Evolutionary conservation across 176 grass and related monocot genomes (phyloP).

Genomic region (Tuctoria greenei): DNA sequence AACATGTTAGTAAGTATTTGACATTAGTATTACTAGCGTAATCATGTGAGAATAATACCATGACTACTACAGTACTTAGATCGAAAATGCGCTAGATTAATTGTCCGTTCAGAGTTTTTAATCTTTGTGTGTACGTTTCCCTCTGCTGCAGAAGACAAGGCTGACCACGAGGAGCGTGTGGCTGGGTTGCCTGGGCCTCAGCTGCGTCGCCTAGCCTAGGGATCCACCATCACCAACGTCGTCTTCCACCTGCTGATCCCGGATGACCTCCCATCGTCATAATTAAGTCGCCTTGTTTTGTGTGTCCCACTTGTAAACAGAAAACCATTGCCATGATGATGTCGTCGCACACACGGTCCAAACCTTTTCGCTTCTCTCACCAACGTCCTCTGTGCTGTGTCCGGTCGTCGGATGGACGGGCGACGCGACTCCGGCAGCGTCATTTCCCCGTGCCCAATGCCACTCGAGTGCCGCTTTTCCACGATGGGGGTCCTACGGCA

Average conservation of each 20-base stretch:
- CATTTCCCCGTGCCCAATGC: constrained; percentile 43
- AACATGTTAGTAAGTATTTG: no score
- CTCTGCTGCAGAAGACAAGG: constrained; percentile 33
- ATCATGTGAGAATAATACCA: no score
- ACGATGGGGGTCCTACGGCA: no score
- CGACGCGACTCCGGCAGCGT: constrained; percentile 23
- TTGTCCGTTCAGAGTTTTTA: no score
- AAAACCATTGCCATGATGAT: constrained; percentile 38
- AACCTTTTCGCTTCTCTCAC: background rate
- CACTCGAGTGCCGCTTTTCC: constrained; percentile 33
- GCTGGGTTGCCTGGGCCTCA: constrained; percentile 31
- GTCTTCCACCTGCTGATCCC: background rate
- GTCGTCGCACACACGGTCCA: background rate
- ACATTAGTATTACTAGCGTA: no score
- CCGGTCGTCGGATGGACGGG: background rate
- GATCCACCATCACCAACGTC: constrained; percentile 28
- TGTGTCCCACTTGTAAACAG: constrained; percentile 20
- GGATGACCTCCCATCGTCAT: constrained; percentile 5
- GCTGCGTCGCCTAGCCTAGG: constrained; percentile 44
- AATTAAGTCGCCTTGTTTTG: constrained; percentile 11
- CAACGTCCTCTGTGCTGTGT: background rate
- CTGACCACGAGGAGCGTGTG: constrained; percentile 21
- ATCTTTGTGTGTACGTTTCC: background rate
- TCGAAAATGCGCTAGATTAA: no score
- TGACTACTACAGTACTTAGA: no score